Conservation (phyloP, 192 early-diverging fungal genomes). For the Mortierella hygrophila region DNA sequence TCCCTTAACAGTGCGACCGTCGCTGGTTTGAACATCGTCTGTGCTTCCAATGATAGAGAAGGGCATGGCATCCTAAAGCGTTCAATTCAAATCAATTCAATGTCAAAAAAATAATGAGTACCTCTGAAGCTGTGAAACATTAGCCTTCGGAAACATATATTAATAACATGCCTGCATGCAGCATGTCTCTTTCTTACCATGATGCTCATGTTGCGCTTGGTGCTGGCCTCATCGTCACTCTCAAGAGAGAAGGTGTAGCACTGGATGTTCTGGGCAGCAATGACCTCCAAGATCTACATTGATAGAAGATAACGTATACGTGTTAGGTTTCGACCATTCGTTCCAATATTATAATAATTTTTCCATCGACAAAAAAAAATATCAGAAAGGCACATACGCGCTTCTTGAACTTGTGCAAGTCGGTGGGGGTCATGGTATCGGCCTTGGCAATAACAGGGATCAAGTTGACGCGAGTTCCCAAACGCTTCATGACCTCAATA, state of each 20-base stretch:
- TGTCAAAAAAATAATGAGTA: not conserved
- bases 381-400: constrained; percentile 68
- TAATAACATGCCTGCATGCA: not conserved
- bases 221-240: constrained; percentile 86
- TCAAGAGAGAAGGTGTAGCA: constrained; percentile 92
- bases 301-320: not conserved
- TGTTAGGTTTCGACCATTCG: constrained; percentile 1
- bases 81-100: not conserved
- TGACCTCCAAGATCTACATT: constrained; percentile 87
- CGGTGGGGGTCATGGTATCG: constrained; percentile 94
- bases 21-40: constrained; percentile 83
- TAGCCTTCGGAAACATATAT: not conserved
- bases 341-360: not conserved
- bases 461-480: constrained; percentile 95
- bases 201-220: constrained; percentile 87
- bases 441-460: constrained; percentile 99
- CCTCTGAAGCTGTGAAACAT: not conserved
- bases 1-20: constrained; percentile 94
- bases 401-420: constrained; percentile 95
- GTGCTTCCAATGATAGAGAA: constrained; percentile 96
- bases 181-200: constrained; percentile 51
- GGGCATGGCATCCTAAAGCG: constrained; percentile 82
- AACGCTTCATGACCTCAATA: constrained; percentile 98
- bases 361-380: not conserved
- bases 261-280: constrained; percentile 92